Conservation (phyloP, 192 early-diverging fungal genomes). For the Gamsiella multidivaricata region DNA sequence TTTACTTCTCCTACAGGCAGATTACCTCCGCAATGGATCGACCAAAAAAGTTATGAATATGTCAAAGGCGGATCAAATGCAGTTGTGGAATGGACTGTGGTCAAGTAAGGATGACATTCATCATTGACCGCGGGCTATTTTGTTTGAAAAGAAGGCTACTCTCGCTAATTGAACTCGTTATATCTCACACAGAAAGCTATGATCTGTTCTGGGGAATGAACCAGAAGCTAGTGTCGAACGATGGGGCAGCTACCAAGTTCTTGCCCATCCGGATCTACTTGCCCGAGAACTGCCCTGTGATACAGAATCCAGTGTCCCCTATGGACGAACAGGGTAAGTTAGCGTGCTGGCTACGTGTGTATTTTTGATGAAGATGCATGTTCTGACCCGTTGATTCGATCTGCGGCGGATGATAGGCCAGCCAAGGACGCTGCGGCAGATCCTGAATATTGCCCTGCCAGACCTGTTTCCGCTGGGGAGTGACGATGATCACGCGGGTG, state of each 20-base stretch:
- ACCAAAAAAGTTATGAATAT: slow-evolving; percentile 88
- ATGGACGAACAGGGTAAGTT: slow-evolving; percentile 54
- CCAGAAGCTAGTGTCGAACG: slow-evolving; percentile 57
- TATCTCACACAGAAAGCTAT: slow-evolving; percentile 56
- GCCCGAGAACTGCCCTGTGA: slow-evolving; percentile 61
- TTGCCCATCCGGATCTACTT: slow-evolving; percentile 70
- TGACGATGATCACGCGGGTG: slow-evolving; percentile 24
- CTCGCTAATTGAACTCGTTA: neutral
- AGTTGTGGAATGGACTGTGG: slow-evolving; percentile 77
- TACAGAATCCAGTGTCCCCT: slow-evolving; percentile 68
- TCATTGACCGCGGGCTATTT: too few species aligned
- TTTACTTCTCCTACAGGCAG: slow-evolving; percentile 61
- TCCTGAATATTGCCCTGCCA: slow-evolving; percentile 61
- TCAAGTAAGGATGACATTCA: slow-evolving; percentile 51
- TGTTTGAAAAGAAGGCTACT: too few species aligned
- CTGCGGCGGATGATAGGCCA: too few species aligned
- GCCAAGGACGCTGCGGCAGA: slow-evolving; percentile 50
- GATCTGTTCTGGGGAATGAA: slow-evolving; percentile 72
- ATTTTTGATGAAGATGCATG: neutral
- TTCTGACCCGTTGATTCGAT: neutral
- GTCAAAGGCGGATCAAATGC: slow-evolving; percentile 81
- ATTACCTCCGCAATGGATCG: slow-evolving; percentile 82
- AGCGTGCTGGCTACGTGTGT: neutral
- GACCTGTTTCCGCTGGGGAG: slow-evolving; percentile 42
- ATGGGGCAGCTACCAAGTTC: slow-evolving; percentile 53